A percentile compares a stretch with the other conserved stretches of the same genome.
These are phyloP conservation scores for Blepharisma stoltei DNA, from an alignment of 73 alveolate species.

Conservation along the genomic window DNA sequence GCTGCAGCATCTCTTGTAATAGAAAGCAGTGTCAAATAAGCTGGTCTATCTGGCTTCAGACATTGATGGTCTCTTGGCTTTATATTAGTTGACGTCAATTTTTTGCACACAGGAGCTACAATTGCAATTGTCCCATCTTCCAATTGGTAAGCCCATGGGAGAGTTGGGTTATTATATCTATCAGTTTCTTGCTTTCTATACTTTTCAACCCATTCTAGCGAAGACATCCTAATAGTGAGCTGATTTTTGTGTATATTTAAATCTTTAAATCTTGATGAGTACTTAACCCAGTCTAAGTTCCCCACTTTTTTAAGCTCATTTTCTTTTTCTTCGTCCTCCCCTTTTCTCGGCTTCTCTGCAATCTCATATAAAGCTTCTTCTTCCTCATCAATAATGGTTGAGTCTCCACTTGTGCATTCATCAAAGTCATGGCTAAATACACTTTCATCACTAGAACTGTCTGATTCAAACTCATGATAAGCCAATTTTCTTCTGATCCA, in stretches of 20 bases:
- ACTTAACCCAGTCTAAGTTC: constrained; percentile 44
- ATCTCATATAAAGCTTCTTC: constrained; percentile 25
- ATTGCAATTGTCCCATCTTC: constrained; percentile 87
- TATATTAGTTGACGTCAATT: constrained; percentile 50
- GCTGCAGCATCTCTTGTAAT: constrained; percentile 98
- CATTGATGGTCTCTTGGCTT: constrained; percentile 97
- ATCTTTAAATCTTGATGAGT: constrained; percentile 75
- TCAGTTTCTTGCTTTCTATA: constrained; percentile 86
- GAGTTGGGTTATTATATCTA: constrained; percentile 86
- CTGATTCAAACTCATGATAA: not conserved
- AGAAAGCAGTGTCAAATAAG: constrained; percentile 89
- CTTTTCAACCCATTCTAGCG: constrained; percentile 68
- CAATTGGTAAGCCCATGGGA: constrained; percentile 89
- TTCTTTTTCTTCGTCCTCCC: constrained; percentile 27
- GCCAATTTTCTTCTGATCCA: not conserved
- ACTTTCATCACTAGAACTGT: constrained; percentile 30
- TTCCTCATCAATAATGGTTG: constrained; percentile 22
- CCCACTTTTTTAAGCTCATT: constrained; percentile 25
- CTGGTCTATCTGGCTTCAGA: constrained; percentile 89
- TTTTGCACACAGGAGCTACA: constrained; percentile 94
- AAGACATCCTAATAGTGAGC: constrained; percentile 59
- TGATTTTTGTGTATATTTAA: constrained; percentile 77
- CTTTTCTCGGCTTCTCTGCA: not conserved
- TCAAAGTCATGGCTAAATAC: constrained; percentile 4
- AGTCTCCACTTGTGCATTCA: constrained; percentile 15